Percentiles rank a stretch among this genome's conserved stretches.
phyloP scores from a whole-genome alignment of 768 basidiomycete genomes.

The Saitozyma sp. region DNA sequence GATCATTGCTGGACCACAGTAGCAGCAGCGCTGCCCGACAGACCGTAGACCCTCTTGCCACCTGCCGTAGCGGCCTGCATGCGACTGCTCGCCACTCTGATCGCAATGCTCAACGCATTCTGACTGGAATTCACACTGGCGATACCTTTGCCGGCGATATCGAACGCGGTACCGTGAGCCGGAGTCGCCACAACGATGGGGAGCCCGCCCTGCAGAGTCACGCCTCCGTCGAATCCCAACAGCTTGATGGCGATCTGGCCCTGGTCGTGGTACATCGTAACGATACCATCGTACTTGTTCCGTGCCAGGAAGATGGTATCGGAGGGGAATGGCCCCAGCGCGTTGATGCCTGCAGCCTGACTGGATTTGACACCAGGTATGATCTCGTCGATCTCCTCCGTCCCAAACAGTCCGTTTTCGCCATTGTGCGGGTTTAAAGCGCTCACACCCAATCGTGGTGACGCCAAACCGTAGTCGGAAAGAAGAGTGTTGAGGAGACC shows the following conservation, averaged over 20 bases:
- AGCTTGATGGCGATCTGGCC: slow-evolving; percentile 14
- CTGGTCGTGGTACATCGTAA: slow-evolving; percentile 14
- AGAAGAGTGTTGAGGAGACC: slow-evolving; percentile 4
- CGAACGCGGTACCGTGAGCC: slow-evolving; percentile 59
- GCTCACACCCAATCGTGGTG: slow-evolving; percentile 7
- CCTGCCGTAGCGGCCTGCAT: no score
- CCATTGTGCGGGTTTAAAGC: slow-evolving; percentile 12
- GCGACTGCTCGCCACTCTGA: no score
- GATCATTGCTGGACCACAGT: no score
- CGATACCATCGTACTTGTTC: slow-evolving; percentile 12
- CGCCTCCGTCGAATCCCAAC: slow-evolving; percentile 13
- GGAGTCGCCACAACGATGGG: slow-evolving; percentile 10
- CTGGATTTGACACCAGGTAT: not conserved
- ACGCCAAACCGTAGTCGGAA: slow-evolving; percentile 4
- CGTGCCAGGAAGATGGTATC: slow-evolving; percentile 11
- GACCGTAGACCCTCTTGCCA: no score
- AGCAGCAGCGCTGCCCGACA: no score
- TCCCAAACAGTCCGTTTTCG: slow-evolving; percentile 11
- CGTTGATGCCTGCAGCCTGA: slow-evolving; percentile 1
- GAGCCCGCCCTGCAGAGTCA: slow-evolving; percentile 10
- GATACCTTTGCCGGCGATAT: slow-evolving; percentile 60
- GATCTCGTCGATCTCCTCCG: slow-evolving; percentile 12
- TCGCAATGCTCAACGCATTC: slow-evolving; percentile 2
- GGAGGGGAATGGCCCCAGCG: slow-evolving; percentile 7
- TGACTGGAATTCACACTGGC: slow-evolving; percentile 54